Evolutionary conservation across 441 rosid genomes (phyloP), one percentile per base, ranked within the genome.

Genomic region (Theobroma grandiflorum): DNA sequence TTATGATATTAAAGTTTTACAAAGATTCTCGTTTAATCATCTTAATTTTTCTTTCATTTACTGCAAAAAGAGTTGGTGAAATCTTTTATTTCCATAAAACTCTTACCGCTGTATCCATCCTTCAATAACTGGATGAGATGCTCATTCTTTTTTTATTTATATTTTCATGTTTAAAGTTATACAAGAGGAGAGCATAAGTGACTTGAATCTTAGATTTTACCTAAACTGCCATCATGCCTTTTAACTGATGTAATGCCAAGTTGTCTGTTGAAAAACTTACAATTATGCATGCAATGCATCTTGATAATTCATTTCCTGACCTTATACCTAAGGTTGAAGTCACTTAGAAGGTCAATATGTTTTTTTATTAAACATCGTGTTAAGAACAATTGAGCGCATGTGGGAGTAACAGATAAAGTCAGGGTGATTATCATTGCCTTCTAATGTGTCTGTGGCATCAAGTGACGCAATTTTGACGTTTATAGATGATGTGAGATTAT

Each of bases 271-370:
- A 7, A 57, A 20, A 20, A 10, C 72, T 81, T 37, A 18, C 49
- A 42, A 49, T 26, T 72, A 16, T 52, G 8, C 71, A 35, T 50
- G 52, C 15, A 18, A 35, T 20, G 55, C 65, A 33, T 73, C 70
- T 18, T 59, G 71, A 49, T 75, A 50, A 77, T 59, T 67, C 40
- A 22, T 58, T 40, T 58, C 63, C 53, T 59, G 57, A 40, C 55
- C 55, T 42, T 42, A 50, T 26, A 57, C 14, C 12, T 40, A 42
- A 40, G 9, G 4, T 53, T 49, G 22, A 53, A 57, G 8, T 43
- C n/a, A 43, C 16, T 9, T 45, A 20, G 9, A 38, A 42, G 49
- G 49, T 43, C 53, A 12, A 31, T 45, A 45, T 26, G 0, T 12
- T 31, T 31, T 3, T 42, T 6, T 61, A 47, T 50, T 18, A 6